Evolutionary conservation across 345 rosid species (phyloP).

Genomic region (Pistacia integerrima): DNA sequence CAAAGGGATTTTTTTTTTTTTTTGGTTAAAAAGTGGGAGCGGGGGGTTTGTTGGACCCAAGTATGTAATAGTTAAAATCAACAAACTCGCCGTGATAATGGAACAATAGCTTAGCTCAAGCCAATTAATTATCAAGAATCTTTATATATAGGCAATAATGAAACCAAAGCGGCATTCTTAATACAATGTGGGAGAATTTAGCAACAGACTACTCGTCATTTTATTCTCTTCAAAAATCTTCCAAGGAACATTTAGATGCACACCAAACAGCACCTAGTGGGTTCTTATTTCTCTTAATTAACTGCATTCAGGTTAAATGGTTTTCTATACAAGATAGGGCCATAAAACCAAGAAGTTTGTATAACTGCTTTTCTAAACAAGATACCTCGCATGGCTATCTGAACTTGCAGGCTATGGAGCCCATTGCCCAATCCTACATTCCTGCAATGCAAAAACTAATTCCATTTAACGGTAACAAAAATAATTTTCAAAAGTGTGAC

Average conservation of each 20-base stretch:
- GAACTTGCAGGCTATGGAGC: slow-evolving; percentile 83
- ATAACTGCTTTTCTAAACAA: slow-evolving; percentile 10
- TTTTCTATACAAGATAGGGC: neutral
- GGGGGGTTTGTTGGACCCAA: neutral
- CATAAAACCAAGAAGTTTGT: neutral
- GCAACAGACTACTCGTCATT: neutral
- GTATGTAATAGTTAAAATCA: neutral
- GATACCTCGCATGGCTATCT: slow-evolving; percentile 88
- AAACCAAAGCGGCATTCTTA: neutral
- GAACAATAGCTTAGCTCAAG: neutral
- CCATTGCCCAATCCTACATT: slow-evolving; percentile 87
- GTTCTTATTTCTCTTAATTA: neutral
- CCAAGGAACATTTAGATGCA: neutral
- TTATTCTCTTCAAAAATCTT: neutral
- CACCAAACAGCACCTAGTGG: neutral
- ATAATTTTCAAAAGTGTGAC: neutral
- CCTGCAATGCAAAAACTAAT: slow-evolving; percentile 46
- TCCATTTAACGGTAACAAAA: neutral
- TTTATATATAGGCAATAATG: neutral
- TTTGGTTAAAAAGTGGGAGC: no score
- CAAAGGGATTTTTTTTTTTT: neutral
- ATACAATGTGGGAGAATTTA: neutral
- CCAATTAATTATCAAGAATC: neutral
- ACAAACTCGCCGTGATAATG: neutral
- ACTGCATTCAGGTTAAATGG: neutral